phyloP scores from a whole-genome alignment of 1,284 basidiomycete species.

The Ganoderma multipileum region DNA sequence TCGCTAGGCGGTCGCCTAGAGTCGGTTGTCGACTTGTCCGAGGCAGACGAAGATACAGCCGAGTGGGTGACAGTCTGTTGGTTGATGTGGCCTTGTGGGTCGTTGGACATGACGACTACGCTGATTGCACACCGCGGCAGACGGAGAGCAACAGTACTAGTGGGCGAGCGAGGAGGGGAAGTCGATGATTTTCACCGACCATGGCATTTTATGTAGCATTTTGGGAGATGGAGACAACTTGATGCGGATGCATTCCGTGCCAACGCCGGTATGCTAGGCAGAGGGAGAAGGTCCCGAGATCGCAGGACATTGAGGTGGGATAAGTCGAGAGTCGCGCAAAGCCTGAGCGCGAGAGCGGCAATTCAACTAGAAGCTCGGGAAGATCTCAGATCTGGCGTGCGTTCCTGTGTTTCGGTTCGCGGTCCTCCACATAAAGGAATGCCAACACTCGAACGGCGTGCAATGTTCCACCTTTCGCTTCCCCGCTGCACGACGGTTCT shows the following conservation, averaged over 20 bases:
- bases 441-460: background rate
- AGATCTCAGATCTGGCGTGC: background rate
- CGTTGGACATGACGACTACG: background rate
- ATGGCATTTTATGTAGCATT: background rate
- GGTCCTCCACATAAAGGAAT: background rate
- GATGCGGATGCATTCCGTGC: background rate
- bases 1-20: constrained; percentile 2
- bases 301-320: background rate
- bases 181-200: background rate
- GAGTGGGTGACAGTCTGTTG: background rate
- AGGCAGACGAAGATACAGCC: background rate
- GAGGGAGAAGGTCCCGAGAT: constrained; percentile 1
- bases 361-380: background rate
- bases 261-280: background rate
- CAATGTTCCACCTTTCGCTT: background rate
- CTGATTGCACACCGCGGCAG: background rate
- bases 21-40: background rate
- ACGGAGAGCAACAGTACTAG: background rate
- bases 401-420: background rate
- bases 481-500: too few species aligned
- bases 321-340: background rate
- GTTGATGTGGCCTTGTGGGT: background rate
- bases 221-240: background rate
- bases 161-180: background rate
- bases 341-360: background rate